Evolutionary conservation across 2,329 filamentous ascomycete genomes (phyloP), one percentile per base, ranked within the genome.

Genomic region (Penicillium sp.): DNA sequence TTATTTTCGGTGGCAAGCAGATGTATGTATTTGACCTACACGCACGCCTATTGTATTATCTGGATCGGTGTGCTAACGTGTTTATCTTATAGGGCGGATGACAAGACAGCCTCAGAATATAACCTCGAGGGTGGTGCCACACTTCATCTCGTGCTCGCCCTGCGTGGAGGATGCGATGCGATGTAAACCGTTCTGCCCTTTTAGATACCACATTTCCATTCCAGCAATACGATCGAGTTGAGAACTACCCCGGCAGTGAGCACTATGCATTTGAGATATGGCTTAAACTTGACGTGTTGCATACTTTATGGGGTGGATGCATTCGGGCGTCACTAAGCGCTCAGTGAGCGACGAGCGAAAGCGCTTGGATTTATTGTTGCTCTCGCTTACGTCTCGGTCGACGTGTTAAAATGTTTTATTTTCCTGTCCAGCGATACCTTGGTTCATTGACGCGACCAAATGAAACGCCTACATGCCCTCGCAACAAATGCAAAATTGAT

Each of bases 1-100:
- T 99, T 65, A 99, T 99, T 71, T 97, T 89, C 73, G 92, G 93
- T 53, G 95, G 95, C 71, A 99, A 99, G 82, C 95, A 99, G 76
- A 97, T 99, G 95, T 97, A 79, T 60, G 82, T 49, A 10, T 21
- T 21, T 22, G 16, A 53, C 13, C 22, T 21, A 26, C 19, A 49
- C 11, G 4, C 37, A 44, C 14, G 19, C 26, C 44, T 27, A 3
- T 11, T 10, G 9, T 0, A 14, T 42, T 7, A 19, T 42, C n/a
- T 39, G n/a, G 16, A 42, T 10, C 11, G 2, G 11, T 4, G 4
- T 14, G 10, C 52, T 54, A 22, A 53, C 8, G 13, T 35, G 2
- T 48, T 48, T 8, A 9, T n/a, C 31, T 54, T 44, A 35, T 63
- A 98, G 93, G 92, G 87, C 87, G 72, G 95, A 99, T 74, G 93